Evolutionary conservation across 2,329 filamentous ascomycete genomes (phyloP), one percentile per base, ranked within the genome.

Genomic region (Whalleya microplaca): DNA sequence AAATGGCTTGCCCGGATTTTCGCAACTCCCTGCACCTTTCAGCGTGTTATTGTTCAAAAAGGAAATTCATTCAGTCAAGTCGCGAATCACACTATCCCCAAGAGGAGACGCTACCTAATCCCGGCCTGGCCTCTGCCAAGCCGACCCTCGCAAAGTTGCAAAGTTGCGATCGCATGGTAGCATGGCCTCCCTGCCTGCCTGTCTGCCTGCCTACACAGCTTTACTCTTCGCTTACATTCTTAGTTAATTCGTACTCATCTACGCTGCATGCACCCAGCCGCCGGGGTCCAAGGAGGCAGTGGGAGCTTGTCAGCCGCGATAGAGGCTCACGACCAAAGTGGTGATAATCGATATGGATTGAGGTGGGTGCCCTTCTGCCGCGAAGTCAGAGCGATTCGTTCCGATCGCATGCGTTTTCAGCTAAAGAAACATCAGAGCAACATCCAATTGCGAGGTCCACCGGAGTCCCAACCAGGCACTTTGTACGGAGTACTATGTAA

Each of bases 161-260:
- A 29, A 37, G 29, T 52, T 53, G 41, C 48, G 44, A 45, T 57
- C 45, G 48, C 45, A 41, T 55, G 56, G 45, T 54, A 55, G 47
- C 59, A 62, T 62, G 59, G 59, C 58, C 59, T 60, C 56, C 59
- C 59, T 56, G 59, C 56, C n/a, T n/a, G n/a, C n/a, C n/a, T n/a
- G n/a, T n/a, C n/a, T n/a, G 59, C 59, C 59, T 59, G n/a, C 48
- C 32, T 57, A 59, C 56, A 9, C 44, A 43, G 56, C 32, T 37
- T 5, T 16, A 16, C 10, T 37, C 14, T 37, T 37, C 32, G 32
- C 32, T 37, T 6, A 37, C 32, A 12, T 37, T 37, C 5, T 16
- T 37, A 16, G 9, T 37, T 7, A 12, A 37, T 37, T 37, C 32
- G 32, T 37, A 37, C 10, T 12, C 14, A 37, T 37, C 32, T 37